Base-by-base conservation (phyloP, 495 filamentous ascomycete species). In the Aspergillus conjunctus region DNA sequence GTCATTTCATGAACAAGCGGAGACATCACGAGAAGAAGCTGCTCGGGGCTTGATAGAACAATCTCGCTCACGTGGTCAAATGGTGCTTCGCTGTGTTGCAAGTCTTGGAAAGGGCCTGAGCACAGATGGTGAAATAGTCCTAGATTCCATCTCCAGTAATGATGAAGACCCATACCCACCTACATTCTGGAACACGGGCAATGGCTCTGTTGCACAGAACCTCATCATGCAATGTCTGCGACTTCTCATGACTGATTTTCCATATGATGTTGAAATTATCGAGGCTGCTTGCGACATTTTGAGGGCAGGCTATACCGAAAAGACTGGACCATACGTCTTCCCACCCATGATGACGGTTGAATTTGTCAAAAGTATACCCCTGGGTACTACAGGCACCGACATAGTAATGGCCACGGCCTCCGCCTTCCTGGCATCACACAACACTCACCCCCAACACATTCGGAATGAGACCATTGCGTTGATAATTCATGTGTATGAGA, bases 91-190 rank as follows among this genome's bases (percentile, higher is more conserved):
- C 51, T 95, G 90, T 63, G 79, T 97, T 22, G 79, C 81, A 34
- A 88, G 83, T 52, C 88, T 97, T 64, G 92, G 89, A 11, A 91
- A 85, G 66, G 91, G 89, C n/a, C 73, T 93, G 41, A 89, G 93
- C 65, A 79, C 82, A 6, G 87, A 89, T 14, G 81, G 85, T 37
- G 90, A 95, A 57, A 73, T 84, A 8, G 78, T 85, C 18, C 80
- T 95, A 31, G 88, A 95, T 49, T 87, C 65, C 20, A 85, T 87
- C 21, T 71, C 74, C 18, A 75, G 79, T 7, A 60, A 66, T 9
- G 70, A 73, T 18, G 66, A 59, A 31, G 62, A 71, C 32, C 66
- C 73, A n/a, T 71, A 77, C 21, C 73, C 75, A 11, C 68, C 76
- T 4, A 76, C 73, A 10, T 90, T 85, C 66, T 92, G 89, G 89